A percentile compares a stretch with the other conserved stretches of the same genome.
These are phyloP conservation scores for Catharanthus roseus DNA, from an alignment of 257 asterid species.

Conservation along the genomic window DNA sequence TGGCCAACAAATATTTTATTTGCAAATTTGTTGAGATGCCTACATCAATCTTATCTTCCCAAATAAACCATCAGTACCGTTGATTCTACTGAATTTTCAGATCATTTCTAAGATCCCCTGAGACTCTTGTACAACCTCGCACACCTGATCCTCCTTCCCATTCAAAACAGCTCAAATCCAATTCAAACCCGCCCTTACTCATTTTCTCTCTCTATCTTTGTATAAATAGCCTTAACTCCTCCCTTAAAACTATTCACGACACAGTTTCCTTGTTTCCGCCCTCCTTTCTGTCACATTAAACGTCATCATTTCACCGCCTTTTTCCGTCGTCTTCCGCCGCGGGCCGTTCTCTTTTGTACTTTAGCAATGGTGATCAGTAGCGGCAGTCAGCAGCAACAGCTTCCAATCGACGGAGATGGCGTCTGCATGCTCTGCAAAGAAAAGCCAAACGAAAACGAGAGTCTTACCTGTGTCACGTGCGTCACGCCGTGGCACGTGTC, in stretches of 20 bases:
- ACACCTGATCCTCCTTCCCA: background rate
- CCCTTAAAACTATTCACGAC: background rate
- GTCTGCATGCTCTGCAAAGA: conserved; percentile 63
- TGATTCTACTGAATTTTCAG: background rate
- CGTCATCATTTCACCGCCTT: background rate
- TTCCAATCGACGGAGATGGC: conserved; percentile 69
- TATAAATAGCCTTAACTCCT: background rate
- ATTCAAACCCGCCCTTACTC: background rate
- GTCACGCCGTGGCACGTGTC: conserved; percentile 77
- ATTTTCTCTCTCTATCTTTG: background rate
- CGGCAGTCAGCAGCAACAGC: conserved; percentile 17
- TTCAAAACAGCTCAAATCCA: background rate
- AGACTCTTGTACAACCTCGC: background rate
- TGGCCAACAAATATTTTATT: too few species aligned
- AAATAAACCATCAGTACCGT: background rate
- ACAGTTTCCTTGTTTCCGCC: background rate
- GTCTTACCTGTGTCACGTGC: conserved; percentile 57
- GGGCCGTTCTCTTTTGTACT: background rate
- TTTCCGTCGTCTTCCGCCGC: background rate
- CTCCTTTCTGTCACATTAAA: background rate
- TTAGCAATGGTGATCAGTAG: conserved; percentile 1
- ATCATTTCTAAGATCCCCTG: background rate
- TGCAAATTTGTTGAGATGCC: background rate
- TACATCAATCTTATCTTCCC: background rate
- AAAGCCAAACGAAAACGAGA: conserved; percentile 39